phyloP scores from a whole-genome alignment of 2,329 filamentous ascomycete species.

The Trichoderma brevicompactum region DNA sequence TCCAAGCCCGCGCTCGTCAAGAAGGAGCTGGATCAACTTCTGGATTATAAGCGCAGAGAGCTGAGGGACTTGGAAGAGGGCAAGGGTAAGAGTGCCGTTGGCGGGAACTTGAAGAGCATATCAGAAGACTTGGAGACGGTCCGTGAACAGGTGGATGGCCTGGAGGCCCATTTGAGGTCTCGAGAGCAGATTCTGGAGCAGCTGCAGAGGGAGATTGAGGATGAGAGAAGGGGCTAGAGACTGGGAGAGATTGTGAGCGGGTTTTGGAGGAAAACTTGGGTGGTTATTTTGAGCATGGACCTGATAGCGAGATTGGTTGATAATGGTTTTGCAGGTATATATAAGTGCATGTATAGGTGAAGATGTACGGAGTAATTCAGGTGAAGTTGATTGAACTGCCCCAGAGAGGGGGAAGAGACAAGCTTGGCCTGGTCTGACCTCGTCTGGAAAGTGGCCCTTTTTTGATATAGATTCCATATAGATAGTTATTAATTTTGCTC shows the following conservation, averaged over 20 bases:
- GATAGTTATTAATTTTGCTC: background rate
- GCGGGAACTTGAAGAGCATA: constrained; percentile 75
- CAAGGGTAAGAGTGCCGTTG: constrained; percentile 68
- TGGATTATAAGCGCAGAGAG: constrained; percentile 91
- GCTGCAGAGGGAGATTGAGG: constrained; percentile 80
- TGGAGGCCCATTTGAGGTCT: constrained; percentile 80
- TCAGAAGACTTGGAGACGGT: constrained; percentile 86
- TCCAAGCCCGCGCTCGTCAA: constrained; percentile 91
- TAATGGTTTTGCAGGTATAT: constrained; percentile 17
- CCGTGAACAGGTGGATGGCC: constrained; percentile 89
- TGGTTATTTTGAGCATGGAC: constrained; percentile 8
- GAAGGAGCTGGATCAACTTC: constrained; percentile 87
- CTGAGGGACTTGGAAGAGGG: constrained; percentile 76
- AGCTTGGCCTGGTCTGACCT: background rate
- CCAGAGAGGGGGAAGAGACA: background rate
- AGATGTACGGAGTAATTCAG: constrained; percentile 15
- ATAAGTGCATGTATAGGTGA: constrained; percentile 22
- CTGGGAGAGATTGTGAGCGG: constrained; percentile 30
- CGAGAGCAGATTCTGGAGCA: constrained; percentile 77
- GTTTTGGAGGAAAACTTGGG: background rate
- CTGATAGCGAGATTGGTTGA: constrained; percentile 21
- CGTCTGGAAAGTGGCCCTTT: background rate
- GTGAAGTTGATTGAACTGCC: constrained; percentile 4
- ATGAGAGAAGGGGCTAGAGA: constrained; percentile 70
- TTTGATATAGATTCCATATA: background rate